Base-by-base conservation (phyloP, 1,284 basidiomycete species). In the Athelia psychrophila region DNA sequence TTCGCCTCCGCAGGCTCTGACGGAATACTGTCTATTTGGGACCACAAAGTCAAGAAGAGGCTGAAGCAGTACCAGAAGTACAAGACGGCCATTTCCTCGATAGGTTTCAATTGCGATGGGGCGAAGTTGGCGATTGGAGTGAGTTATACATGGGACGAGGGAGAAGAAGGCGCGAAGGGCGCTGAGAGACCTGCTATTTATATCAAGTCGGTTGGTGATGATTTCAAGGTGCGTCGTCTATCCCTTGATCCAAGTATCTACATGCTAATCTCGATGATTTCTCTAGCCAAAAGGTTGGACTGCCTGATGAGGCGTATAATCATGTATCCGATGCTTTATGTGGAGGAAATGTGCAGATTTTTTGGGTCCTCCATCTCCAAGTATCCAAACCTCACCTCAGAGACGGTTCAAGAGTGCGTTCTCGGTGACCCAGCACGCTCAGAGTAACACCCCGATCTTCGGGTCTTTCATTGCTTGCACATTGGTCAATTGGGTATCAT, bases 1-100 rank as follows among this genome's bases (percentile, higher is more conserved):
- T 98, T 99, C 64, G 94, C 92, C 0, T 95, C 93, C 0, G 91
- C 89, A 2, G 96, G 95, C 27, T 96, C 94, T 0, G 95, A 98
- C 69, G 87, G 86, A 1, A 88, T 90, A 3, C 87, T 96, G 36
- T 93, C 92, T 0, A 85, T 98, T 54, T 99, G 96, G 96, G 97
- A 99, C 66, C 93, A 97, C 68, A 88, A 88, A 56, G 91, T 95
- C 45, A 98, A 98, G 76, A 99, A 99, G 69, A 84, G 97, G 12
- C 77, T 98, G 56, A 84, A 93, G 35, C 92, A 95, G 61, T 94
- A 91, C 60, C 85, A 88, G 0, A 90, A 91, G 63, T 95, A 88
- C 70, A 72, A 78, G 9, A 77, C 82, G 0, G 79, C 91, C 5
- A 81, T 95, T 35, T 81, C 88, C 0, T 80, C 85, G 1, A 72